Evolutionary conservation across 345 rosid species (phyloP).

Genomic region (Eucalyptus tenuipes): DNA sequence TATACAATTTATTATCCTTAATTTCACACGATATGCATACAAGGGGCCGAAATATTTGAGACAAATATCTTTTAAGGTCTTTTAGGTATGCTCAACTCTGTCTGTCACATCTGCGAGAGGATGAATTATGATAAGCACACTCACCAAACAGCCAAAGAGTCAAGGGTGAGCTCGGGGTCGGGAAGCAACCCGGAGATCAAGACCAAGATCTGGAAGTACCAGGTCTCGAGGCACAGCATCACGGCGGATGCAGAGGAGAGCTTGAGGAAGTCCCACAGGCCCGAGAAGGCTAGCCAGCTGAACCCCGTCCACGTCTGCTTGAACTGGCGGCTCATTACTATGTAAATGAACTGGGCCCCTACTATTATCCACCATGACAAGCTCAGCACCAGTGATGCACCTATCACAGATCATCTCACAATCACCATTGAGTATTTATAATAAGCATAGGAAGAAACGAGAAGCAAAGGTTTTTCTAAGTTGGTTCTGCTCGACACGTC

Average conservation of each 20-base stretch:
- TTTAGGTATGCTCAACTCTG: neutral
- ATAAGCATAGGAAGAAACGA: neutral
- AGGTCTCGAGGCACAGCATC: conserved; percentile 84
- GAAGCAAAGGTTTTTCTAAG: neutral
- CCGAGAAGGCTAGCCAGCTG: conserved; percentile 43
- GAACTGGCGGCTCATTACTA: conserved; percentile 27
- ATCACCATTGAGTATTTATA: neutral
- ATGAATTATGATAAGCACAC: neutral
- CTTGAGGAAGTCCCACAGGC: conserved; percentile 59
- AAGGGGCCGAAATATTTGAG: neutral
- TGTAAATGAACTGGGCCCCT: conserved; percentile 41
- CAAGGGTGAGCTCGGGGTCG: conserved; percentile 54
- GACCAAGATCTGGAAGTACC: conserved; percentile 75
- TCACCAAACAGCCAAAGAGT: conserved; percentile 79
- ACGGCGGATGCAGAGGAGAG: conserved; percentile 73
- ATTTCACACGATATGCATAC: neutral
- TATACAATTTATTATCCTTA: neutral
- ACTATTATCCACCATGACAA: conserved; percentile 84
- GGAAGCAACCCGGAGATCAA: conserved; percentile 67
- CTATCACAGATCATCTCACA: conserved; percentile 4
- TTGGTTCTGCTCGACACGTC: neutral
- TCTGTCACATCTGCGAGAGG: too few relatives aligned
- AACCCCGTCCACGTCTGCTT: conserved; percentile 64
- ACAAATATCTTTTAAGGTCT: neutral
- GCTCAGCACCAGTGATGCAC: conserved; percentile 59